Conservation (phyloP, 2,329 filamentous ascomycete genomes). For the Clarireedia hainanense region DNA sequence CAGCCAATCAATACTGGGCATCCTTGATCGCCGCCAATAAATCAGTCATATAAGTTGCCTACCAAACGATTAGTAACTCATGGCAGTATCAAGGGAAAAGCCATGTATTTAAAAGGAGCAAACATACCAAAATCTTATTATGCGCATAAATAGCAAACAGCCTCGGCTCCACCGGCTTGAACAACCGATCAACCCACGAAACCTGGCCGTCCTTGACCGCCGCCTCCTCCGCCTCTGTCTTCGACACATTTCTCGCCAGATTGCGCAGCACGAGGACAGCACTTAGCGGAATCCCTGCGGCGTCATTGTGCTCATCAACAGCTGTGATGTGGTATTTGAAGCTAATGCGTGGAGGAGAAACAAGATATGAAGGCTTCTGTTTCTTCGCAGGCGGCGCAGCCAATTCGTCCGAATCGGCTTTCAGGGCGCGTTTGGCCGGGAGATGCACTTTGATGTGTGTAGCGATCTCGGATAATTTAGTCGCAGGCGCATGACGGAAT, state of each 20-base stretch:
- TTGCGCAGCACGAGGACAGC: slow-evolving; percentile 73
- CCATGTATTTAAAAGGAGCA: slow-evolving; percentile 4
- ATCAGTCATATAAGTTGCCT: slow-evolving; percentile 17
- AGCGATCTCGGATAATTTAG: slow-evolving; percentile 24
- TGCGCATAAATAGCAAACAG: slow-evolving; percentile 64
- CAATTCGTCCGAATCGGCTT: slow-evolving; percentile 9
- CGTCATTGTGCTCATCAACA: slow-evolving; percentile 49
- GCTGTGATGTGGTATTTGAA: slow-evolving; percentile 49
- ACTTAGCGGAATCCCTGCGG: slow-evolving; percentile 71
- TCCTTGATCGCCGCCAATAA: slow-evolving; percentile 15
- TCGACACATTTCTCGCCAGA: slow-evolving; percentile 59
- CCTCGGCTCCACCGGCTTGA: slow-evolving; percentile 55
- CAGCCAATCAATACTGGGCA: slow-evolving; percentile 1
- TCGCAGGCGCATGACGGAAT: slow-evolving; percentile 36
- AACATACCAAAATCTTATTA: slow-evolving; percentile 52
- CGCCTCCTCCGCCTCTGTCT: slow-evolving; percentile 51
- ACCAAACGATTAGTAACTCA: not conserved
- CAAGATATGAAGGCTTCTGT: slow-evolving; percentile 25
- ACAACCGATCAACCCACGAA: slow-evolving; percentile 61
- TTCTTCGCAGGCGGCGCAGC: slow-evolving; percentile 21
- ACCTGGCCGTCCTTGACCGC: slow-evolving; percentile 44
- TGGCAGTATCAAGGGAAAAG: slow-evolving; percentile 8
- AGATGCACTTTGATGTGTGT: slow-evolving; percentile 30
- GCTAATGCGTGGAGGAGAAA: slow-evolving; percentile 43
- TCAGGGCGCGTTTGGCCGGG: slow-evolving; percentile 3